Conservation (phyloP, 2,329 filamentous ascomycete species). For the Aspergillus ruber region DNA sequence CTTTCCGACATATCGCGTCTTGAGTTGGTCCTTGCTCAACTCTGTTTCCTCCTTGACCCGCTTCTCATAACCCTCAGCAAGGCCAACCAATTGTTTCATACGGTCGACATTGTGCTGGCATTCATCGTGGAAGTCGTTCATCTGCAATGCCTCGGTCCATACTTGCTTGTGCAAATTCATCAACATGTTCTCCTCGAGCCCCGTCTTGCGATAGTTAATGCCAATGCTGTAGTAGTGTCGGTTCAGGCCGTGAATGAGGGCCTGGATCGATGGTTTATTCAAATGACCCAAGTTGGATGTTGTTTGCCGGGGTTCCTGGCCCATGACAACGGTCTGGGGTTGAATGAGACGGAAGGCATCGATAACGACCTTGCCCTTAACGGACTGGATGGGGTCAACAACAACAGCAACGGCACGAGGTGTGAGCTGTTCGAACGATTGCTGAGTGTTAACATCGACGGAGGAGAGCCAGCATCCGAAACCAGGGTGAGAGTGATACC, state of each 20-base stretch:
- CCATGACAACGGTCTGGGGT: conserved; percentile 94
- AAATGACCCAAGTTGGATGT: conserved; percentile 96
- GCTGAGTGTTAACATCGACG: conserved; percentile 99
- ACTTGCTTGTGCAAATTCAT: conserved; percentile 99
- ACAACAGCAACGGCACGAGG: conserved; percentile 95
- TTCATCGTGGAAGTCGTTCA: conserved; percentile 90
- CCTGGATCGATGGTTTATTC: conserved; percentile 99
- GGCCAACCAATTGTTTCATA: conserved; percentile 75
- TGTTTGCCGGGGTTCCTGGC: conserved; percentile 93
- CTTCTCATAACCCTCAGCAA: conserved; percentile 97
- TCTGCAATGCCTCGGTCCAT: conserved; percentile 95
- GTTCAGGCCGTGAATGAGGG: conserved; percentile 95
- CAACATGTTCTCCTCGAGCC: conserved; percentile 97
- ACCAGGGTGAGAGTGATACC: conserved; percentile 98
- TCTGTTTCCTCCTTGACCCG: conserved; percentile 98
- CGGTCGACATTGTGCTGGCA: conserved; percentile 79
- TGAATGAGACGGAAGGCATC: conserved; percentile 98
- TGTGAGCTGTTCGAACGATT: conserved; percentile 98
- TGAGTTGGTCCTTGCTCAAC: conserved; percentile 91
- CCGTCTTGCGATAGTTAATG: conserved; percentile 97
- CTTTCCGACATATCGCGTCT: conserved; percentile 98
- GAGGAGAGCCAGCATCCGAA: conserved; percentile 99
- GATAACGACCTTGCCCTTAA: conserved; percentile 99
- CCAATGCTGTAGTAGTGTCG: conserved; percentile 98
- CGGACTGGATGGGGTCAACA: conserved; percentile 96